These are phyloP conservation scores for Penicillium nucicola DNA, from an alignment of 495 filamentous ascomycete species.

Conservation along the genomic window DNA sequence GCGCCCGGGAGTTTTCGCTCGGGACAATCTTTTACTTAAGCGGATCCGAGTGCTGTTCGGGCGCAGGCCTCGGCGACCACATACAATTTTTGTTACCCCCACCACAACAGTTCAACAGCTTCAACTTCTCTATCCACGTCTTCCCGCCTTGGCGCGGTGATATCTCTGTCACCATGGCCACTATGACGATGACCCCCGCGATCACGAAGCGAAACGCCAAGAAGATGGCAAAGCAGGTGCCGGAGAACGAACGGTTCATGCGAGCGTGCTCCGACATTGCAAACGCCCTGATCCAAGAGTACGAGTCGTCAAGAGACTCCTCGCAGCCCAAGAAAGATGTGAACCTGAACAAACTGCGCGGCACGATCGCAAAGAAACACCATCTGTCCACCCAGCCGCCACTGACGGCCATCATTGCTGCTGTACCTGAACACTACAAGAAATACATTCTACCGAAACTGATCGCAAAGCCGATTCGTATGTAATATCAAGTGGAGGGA, in stretches of 20 bases:
- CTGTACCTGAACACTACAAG: slow-evolving; percentile 97
- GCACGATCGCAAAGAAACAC: slow-evolving; percentile 90
- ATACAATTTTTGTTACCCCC: slow-evolving; percentile 22
- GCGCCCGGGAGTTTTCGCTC: slow-evolving; percentile 39
- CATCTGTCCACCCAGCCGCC: slow-evolving; percentile 79
- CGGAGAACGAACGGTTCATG: slow-evolving; percentile 92
- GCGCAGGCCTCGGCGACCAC: slow-evolving; percentile 25
- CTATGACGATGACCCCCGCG: slow-evolving; percentile 54
- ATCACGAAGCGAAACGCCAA: slow-evolving; percentile 44
- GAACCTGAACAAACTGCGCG: slow-evolving; percentile 86
- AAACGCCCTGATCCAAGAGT: slow-evolving; percentile 86
- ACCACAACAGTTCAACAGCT: not conserved
- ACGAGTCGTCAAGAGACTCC: slow-evolving; percentile 72
- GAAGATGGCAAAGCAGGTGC: slow-evolving; percentile 72
- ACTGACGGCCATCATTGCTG: slow-evolving; percentile 93
- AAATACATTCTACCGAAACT: slow-evolving; percentile 96
- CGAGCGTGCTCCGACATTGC: slow-evolving; percentile 94
- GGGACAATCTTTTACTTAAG: slow-evolving; percentile 47
- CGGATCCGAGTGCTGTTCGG: slow-evolving; percentile 36
- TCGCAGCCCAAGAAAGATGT: slow-evolving; percentile 74
- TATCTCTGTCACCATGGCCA: slow-evolving; percentile 52
- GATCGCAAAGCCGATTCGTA: slow-evolving; percentile 94
- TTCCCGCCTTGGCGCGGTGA: slow-evolving; percentile 8
- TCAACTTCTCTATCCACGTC: not conserved
- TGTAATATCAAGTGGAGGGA: slow-evolving; percentile 8